Conservation (phyloP, 2,329 filamentous ascomycete species). For the Orbilia oligospora region DNA sequence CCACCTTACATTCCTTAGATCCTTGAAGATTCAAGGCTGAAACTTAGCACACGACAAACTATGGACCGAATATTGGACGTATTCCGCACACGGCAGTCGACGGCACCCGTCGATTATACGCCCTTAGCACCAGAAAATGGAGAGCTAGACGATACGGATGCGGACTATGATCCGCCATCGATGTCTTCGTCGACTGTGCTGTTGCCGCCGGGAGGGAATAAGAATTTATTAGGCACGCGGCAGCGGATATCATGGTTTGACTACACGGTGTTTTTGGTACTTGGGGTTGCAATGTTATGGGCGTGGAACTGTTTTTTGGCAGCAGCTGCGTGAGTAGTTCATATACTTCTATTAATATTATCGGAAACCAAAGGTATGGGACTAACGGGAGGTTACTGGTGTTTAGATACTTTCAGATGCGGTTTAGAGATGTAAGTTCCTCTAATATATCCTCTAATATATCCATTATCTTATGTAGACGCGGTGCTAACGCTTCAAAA, state of each 20-base stretch:
- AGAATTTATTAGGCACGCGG: constrained; percentile 65
- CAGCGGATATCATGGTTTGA: constrained; percentile 84
- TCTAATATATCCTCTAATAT: neutral
- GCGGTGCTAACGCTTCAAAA: neutral
- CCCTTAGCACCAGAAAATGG: constrained; percentile 38
- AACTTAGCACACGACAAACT: constrained; percentile 1
- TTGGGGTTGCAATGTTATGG: constrained; percentile 96
- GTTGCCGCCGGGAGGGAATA: constrained; percentile 64
- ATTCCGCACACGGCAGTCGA: constrained; percentile 38
- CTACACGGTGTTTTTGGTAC: constrained; percentile 84
- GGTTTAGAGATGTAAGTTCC: constrained; percentile 74
- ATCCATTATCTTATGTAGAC: neutral
- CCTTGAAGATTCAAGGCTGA: neutral
- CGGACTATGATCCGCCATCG: constrained; percentile 57
- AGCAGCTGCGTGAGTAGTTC: constrained; percentile 26
- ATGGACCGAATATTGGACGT: constrained; percentile 48
- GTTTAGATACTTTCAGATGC: constrained; percentile 81
- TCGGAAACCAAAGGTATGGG: neutral
- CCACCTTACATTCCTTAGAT: neutral
- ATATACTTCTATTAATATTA: neutral
- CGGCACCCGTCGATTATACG: constrained; percentile 40
- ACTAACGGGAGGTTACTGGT: constrained; percentile 26
- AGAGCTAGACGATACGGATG: constrained; percentile 27
- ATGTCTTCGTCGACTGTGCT: constrained; percentile 63
- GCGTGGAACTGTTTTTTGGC: constrained; percentile 77